These are phyloP conservation scores for Russula olivacea DNA, from an alignment of 768 basidiomycete genomes.

Conservation along the genomic window DNA sequence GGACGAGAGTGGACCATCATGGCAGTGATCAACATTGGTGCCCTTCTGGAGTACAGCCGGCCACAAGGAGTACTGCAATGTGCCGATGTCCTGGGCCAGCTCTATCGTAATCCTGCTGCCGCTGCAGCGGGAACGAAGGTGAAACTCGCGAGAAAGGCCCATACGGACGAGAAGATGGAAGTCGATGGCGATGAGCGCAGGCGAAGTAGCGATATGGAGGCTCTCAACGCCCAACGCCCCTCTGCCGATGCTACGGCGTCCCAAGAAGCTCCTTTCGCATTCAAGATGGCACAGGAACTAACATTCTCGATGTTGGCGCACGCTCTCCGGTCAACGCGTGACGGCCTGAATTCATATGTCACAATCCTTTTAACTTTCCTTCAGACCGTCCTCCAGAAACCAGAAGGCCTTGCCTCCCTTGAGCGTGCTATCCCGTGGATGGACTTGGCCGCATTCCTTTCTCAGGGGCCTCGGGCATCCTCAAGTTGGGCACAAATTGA, in stretches of 20 bases:
- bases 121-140: constrained; percentile 38
- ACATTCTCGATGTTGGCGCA: too few species aligned
- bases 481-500: constrained; percentile 29
- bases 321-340: constrained; percentile 56
- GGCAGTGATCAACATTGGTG: constrained; percentile 77
- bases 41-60: constrained; percentile 84
- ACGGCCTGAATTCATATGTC: constrained; percentile 82
- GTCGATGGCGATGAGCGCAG: constrained; percentile 47
- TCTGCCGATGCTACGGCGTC: constrained; percentile 25
- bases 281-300: constrained; percentile 72
- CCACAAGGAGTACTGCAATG: constrained; percentile 63
- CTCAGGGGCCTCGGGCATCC: constrained; percentile 49
- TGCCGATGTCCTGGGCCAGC: constrained; percentile 46
- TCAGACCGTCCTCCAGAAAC: constrained; percentile 62
- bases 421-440: constrained; percentile 84
- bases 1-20: constrained; percentile 97
- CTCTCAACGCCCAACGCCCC: constrained; percentile 29
- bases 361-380: constrained; percentile 85
- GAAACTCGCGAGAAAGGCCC: constrained; percentile 32
- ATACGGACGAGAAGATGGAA: constrained; percentile 49
- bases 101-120: constrained; percentile 31
- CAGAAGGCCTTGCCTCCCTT: constrained; percentile 52
- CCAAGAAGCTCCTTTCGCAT: constrained; percentile 46
- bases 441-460: constrained; percentile 60
- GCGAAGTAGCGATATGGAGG: constrained; percentile 27